phyloP scores from a whole-genome alignment of 495 filamentous ascomycete genomes.

The Aspergillus nidulans region DNA sequence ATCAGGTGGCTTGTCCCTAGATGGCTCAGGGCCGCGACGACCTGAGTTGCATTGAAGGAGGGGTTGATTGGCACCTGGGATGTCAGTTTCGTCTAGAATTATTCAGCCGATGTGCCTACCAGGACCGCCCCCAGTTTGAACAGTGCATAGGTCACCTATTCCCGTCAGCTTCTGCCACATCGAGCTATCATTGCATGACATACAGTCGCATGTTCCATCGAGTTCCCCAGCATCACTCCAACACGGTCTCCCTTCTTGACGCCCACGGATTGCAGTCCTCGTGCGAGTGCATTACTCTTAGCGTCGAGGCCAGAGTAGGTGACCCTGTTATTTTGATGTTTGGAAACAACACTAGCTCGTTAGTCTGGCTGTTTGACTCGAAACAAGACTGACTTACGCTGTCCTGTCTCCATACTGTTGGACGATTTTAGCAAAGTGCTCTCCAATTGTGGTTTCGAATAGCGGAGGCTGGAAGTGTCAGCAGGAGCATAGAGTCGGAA shows the following conservation, averaged over 20 bases:
- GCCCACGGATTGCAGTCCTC: conserved; percentile 66
- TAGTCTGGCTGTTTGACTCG: neutral
- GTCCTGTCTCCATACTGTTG: conserved; percentile 66
- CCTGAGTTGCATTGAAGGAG: conserved; percentile 77
- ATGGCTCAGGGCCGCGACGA: conserved; percentile 72
- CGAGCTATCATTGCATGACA: conserved; percentile 7
- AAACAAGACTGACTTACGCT: conserved; percentile 49
- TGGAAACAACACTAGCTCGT: conserved; percentile 55
- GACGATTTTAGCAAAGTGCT: conserved; percentile 74
- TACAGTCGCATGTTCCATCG: conserved; percentile 73
- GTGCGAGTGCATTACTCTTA: conserved; percentile 71
- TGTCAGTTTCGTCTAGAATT: neutral
- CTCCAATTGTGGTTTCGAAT: conserved; percentile 68
- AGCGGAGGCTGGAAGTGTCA: conserved; percentile 57
- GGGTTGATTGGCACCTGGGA: conserved; percentile 81
- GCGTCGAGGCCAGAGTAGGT: conserved; percentile 73
- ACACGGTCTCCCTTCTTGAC: conserved; percentile 83
- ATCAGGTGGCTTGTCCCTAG: conserved; percentile 72
- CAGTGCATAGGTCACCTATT: conserved; percentile 70
- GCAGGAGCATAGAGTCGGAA: neutral
- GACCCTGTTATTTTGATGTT: conserved; percentile 57
- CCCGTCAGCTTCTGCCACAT: neutral
- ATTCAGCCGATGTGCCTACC: conserved; percentile 35
- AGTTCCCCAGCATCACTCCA: conserved; percentile 82
- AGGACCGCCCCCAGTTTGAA: conserved; percentile 92